A percentile compares a stretch with the other conserved stretches of the same genome.
Conservation (phyloP, 495 filamentous ascomycete species). For the Talaromyces proteolyticus region DNA sequence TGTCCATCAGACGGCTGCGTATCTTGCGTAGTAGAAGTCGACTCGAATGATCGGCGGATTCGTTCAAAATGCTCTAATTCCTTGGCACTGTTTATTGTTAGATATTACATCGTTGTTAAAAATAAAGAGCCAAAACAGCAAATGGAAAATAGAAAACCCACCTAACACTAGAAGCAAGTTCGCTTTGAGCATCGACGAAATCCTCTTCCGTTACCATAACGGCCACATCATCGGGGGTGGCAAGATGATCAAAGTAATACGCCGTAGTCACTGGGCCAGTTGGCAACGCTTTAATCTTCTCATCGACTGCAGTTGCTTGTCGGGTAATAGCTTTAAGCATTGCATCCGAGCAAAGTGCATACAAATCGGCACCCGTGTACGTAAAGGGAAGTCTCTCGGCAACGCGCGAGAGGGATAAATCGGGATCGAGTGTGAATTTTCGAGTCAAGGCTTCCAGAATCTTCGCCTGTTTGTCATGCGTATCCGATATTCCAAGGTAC, state of each 20-base stretch:
- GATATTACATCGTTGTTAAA: no score
- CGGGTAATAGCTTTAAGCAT: constrained; percentile 98
- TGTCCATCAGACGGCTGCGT: constrained; percentile 14
- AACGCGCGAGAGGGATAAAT: constrained; percentile 66
- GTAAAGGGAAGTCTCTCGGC: constrained; percentile 84
- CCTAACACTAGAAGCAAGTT: constrained; percentile 87
- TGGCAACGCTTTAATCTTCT: constrained; percentile 62
- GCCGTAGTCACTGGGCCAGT: constrained; percentile 68
- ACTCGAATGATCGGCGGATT: constrained; percentile 78
- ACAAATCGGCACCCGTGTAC: constrained; percentile 95
- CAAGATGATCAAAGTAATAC: constrained; percentile 91
- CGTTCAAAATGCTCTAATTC: constrained; percentile 88
- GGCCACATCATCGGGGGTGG: constrained; percentile 71
- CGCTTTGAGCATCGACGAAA: constrained; percentile 70
- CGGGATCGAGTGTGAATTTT: constrained; percentile 80
- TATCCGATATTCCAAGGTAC: constrained; percentile 92
- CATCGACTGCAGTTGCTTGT: constrained; percentile 77
- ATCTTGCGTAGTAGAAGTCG: constrained; percentile 34
- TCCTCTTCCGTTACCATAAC: constrained; percentile 87
- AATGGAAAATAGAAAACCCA: constrained; percentile 20
- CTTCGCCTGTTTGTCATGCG: constrained; percentile 90
- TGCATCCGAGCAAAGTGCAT: constrained; percentile 92
- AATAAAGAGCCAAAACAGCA: neutral
- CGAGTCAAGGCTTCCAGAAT: constrained; percentile 92
- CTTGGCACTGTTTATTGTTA: constrained; percentile 56